Evolutionary conservation across 495 filamentous ascomycete species (phyloP), one percentile per base, ranked within the genome.

Genomic region (Aspergillus carlsbadensis): DNA sequence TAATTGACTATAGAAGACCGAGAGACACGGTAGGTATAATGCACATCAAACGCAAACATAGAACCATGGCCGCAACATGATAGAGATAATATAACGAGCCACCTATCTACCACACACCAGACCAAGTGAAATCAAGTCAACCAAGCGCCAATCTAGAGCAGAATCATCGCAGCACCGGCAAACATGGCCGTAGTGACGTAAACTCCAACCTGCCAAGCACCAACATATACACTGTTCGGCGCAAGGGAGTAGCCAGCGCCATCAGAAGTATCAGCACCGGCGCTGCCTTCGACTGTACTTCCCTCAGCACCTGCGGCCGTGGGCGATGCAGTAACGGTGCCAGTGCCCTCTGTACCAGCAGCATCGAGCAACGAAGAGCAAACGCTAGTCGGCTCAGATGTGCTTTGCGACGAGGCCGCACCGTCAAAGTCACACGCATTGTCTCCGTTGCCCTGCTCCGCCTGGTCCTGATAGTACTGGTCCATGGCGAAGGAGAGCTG

Each of bases 401-500:
- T 75, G n/a, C 61, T 64, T 44, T 81, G 72, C 13, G 76, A 69
- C 50, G 77, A 68, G 1, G 86, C 90, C 20, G 81, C 75, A 53
- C 90, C 88, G 41, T 80, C 75, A 73, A 96, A 98, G 74, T 89
- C 80, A 68, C 93, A 98, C 15, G 92, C 86, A 31, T 67, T 61
- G 21, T 71, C 59, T 45, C 71, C 76, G 35, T 74, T 76, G 42
- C 65, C 65, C 39, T 77, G 67, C 15, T 49, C 57, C 10, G 73
- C 72, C 72, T 89, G 84, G 60, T 72, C 69, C 39, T 84, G 68
- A 72, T 92, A 93, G 79, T 96, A 98, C 41, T 71, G 66, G 71
- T 96, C 85, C 60, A 97, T 81, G 29, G 84, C 89, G 64, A 83
- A 94, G 40, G 84, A 86, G 13, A 97, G 83, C 74, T 93, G 82